Conservation (phyloP, 495 filamentous ascomycete species). For the Aspergillus steynii region DNA sequence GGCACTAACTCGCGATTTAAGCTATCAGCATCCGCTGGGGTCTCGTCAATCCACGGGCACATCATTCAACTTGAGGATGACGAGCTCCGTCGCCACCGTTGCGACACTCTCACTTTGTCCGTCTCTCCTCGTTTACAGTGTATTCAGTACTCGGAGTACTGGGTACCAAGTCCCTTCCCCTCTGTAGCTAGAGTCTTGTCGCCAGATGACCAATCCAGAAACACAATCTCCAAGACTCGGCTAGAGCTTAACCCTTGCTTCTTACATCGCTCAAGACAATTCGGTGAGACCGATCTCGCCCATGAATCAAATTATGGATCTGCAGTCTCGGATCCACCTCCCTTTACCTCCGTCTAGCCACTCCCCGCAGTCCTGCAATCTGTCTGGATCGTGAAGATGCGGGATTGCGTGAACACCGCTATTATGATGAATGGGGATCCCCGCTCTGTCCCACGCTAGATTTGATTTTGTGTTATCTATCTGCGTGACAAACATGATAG, state of each 20-base stretch:
- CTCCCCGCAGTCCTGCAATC: not conserved
- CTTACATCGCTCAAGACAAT: too few relatives aligned
- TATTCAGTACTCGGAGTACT: too few relatives aligned
- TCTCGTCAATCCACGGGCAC: conserved; percentile 13
- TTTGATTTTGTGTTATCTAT: not conserved
- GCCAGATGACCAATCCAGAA: too few relatives aligned
- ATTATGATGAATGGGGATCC: conserved; percentile 14
- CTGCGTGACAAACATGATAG: not conserved
- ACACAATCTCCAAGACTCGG: not conserved
- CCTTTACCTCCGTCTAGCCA: not conserved
- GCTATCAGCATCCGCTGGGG: not conserved
- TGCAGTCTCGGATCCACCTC: not conserved
- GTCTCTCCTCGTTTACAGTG: too few relatives aligned
- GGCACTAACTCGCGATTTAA: not conserved
- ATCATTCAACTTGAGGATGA: conserved; percentile 24
- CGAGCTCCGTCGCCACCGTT: conserved; percentile 17
- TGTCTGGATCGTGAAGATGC: conserved; percentile 1
- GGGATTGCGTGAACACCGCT: conserved; percentile 13
- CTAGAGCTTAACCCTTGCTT: not conserved
- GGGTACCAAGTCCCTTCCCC: too few relatives aligned
- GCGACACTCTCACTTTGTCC: too few relatives aligned
- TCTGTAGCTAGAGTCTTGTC: too few relatives aligned
- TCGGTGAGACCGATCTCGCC: too few relatives aligned
- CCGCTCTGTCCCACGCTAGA: not conserved
- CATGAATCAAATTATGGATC: too few relatives aligned